Base-by-base conservation (phyloP, 768 basidiomycete species). In the Pholiota conissans region DNA sequence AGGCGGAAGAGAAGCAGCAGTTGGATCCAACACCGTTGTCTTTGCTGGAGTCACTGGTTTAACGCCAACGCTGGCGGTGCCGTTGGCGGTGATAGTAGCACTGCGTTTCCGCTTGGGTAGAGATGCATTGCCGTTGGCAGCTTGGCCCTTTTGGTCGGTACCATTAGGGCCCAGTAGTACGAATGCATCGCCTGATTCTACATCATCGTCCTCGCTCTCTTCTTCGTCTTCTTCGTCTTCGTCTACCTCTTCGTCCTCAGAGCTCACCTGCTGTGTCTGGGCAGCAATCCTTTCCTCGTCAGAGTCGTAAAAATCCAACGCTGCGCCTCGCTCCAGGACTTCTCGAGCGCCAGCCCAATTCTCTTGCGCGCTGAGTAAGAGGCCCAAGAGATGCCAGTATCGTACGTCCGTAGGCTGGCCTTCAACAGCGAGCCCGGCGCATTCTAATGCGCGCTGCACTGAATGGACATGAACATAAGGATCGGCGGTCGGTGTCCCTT, bases 371-470 rank as follows among this genome's bases (percentile, higher is more conserved):
- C 86, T 85, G n/a, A 95, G 77, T 10, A 96, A 71, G 4, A 98
- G 74, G 0, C 90, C 93, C 0, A 98, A 79, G 14, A 98, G 81
- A 71, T 98, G 96, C 95, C 95, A 98, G 52, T 90, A 89, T 39
- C 91, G 81, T 24, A 91, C 73, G 55, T 82, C 80, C 37, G 65
- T 68, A 0, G 87, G 76, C 28, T 88, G 84, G 5, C 79, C 77
- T 68, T 95, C 90, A 2, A 96, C 84, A 0, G 94, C 90, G 3
- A 76, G 65, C 5, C 87, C 85, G 0, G 91, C 90, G 50, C 84
- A 76, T 13, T 79, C 71, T 6, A 90, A 80, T 0, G 95, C 92
- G 27, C 78, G 74, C n/a, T 45, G 57, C 26, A 61, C 47, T 52
- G 54, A 35, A 32, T 57, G 48, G 0, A 22, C 35, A n/a, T 57